Percentiles rank a stretch among this genome's conserved stretches.
Evolutionary conservation across 208 protist genomes (phyloP).

Genomic region (Trypanosoma rangeli): DNA sequence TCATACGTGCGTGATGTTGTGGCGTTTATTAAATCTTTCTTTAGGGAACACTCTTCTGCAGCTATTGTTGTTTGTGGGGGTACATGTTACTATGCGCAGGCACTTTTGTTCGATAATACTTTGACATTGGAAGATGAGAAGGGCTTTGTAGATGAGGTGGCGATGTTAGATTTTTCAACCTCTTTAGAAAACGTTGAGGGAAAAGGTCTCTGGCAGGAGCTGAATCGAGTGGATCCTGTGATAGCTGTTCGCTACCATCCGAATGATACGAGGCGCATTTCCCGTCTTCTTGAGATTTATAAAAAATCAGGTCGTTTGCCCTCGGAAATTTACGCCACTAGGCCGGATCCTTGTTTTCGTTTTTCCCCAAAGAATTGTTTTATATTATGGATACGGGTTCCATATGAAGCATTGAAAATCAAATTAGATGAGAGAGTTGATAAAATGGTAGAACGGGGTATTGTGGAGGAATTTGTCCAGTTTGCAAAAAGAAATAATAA

Average conservation of each 20-base stretch:
- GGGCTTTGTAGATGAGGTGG: neutral
- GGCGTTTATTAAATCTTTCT: conserved; percentile 53
- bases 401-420: conserved; percentile 39
- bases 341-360: conserved; percentile 34
- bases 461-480: conserved; percentile 56
- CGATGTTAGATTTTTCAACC: neutral
- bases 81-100: conserved; percentile 75
- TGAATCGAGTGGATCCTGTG: conserved; percentile 69
- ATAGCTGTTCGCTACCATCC: conserved; percentile 77
- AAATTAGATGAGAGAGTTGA: conserved; percentile 71
- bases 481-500: conserved; percentile 36
- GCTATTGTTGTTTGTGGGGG: conserved; percentile 84
- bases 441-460: conserved; percentile 69
- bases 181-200: conserved; percentile 1
- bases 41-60: conserved; percentile 31
- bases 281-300: conserved; percentile 79
- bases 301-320: conserved; percentile 45
- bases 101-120: conserved; percentile 61
- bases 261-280: conserved; percentile 77
- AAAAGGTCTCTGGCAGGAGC: conserved; percentile 45
- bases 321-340: conserved; percentile 41
- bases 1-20: conserved; percentile 48
- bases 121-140: conserved; percentile 37
- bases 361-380: conserved; percentile 40
- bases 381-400: conserved; percentile 62